phyloP scores from a whole-genome alignment of 1,139 yeast species.

The Blastobotrys niveus region DNA sequence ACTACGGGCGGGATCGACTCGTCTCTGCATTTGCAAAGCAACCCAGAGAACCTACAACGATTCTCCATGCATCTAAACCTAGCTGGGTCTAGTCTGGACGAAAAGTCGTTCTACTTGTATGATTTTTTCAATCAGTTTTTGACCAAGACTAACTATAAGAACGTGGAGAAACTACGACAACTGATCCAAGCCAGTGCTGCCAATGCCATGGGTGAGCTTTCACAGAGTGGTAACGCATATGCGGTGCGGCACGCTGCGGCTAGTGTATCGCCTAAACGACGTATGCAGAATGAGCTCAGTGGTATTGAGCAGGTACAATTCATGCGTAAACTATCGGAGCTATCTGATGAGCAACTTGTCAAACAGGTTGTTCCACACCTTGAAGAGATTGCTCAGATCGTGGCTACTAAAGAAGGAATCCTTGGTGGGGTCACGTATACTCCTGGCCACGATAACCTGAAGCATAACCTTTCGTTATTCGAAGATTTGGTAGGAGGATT shows the following conservation, averaged over 20 bases:
- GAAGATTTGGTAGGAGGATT: conserved; percentile 18
- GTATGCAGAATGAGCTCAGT: conserved; percentile 55
- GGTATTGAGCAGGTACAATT: conserved; percentile 77
- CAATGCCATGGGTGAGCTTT: conserved; percentile 70
- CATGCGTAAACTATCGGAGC: conserved; percentile 51
- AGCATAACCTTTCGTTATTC: conserved; percentile 15
- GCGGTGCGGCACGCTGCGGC: conserved; percentile 69
- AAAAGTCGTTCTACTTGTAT: conserved; percentile 56
- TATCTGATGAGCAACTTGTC: conserved; percentile 54
- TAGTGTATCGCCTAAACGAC: conserved; percentile 53
- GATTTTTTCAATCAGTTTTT: conserved; percentile 65
- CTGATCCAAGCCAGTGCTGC: conserved; percentile 70
- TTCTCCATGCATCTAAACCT: conserved; percentile 45
- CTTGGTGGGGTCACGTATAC: conserved; percentile 26
- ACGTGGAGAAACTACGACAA: conserved; percentile 64
- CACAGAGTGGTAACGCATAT: conserved; percentile 83
- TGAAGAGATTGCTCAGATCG: conserved; percentile 44
- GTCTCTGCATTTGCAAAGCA: conserved; percentile 45
- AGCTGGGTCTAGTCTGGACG: conserved; percentile 66
- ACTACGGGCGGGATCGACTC: conserved; percentile 81
- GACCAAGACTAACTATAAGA: conserved; percentile 61
- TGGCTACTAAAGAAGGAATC: conserved; percentile 20
- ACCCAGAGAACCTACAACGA: conserved; percentile 35
- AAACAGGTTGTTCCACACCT: conserved; percentile 57
- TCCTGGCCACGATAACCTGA: conserved; percentile 20